Conservation (phyloP, 2,329 filamentous ascomycete species). For the Beauveria bassiana region DNA sequence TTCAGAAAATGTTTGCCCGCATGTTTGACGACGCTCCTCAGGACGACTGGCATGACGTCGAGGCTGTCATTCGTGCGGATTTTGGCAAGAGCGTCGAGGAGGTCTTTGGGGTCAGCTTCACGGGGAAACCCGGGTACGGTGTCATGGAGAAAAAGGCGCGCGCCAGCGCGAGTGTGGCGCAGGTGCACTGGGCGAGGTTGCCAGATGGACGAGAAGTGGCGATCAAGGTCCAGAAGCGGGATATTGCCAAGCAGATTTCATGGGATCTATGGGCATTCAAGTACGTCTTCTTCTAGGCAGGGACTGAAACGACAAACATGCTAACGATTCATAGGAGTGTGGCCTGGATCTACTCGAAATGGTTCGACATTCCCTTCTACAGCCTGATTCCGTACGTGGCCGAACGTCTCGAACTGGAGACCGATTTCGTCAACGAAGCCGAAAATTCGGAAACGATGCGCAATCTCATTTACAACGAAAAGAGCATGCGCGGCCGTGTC, state of each 20-base stretch:
- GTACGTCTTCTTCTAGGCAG: conserved; percentile 35
- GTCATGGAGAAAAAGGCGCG: conserved; percentile 53
- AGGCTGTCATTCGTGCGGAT: conserved; percentile 78
- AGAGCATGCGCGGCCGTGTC: conserved; percentile 67
- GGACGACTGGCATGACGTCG: conserved; percentile 78
- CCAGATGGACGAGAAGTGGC: conserved; percentile 85
- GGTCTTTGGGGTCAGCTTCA: conserved; percentile 84
- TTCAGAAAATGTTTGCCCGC: conserved; percentile 88
- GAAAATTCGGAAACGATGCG: conserved; percentile 82
- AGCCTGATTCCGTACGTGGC: conserved; percentile 86
- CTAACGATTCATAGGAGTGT: conserved; percentile 51
- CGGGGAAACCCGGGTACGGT: conserved; percentile 59
- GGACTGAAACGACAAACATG: not conserved
- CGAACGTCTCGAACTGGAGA: conserved; percentile 86
- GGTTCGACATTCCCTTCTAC: conserved; percentile 91
- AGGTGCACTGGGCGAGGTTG: conserved; percentile 90
- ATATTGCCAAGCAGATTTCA: conserved; percentile 82
- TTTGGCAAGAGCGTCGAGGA: conserved; percentile 84
- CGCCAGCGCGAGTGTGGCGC: conserved; percentile 85
- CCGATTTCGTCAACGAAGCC: conserved; percentile 89
- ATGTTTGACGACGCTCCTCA: conserved; percentile 99
- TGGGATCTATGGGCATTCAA: conserved; percentile 98
- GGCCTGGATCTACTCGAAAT: conserved; percentile 71
- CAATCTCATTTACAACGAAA: conserved; percentile 64
- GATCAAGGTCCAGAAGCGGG: conserved; percentile 92